Evolutionary conservation across 345 rosid genomes (phyloP).

Genomic region (Eucalyptus microcorys): DNA sequence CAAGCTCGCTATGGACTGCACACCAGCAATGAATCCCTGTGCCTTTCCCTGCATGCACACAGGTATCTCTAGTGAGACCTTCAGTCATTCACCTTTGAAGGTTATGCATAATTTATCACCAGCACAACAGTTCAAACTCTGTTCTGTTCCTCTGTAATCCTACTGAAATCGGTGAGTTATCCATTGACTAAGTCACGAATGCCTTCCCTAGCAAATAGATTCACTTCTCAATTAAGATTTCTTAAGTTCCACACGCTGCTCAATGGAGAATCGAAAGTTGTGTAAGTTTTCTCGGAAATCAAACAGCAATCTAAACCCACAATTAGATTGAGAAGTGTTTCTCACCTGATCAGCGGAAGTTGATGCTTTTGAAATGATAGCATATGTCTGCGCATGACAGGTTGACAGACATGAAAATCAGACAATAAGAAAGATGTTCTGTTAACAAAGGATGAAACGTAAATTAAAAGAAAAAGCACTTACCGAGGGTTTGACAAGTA

Average conservation of each 20-base stretch:
- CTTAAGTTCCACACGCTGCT: not conserved
- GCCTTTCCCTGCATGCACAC: conserved; percentile 28
- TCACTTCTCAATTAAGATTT: not conserved
- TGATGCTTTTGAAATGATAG: conserved; percentile 42
- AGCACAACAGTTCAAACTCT: not conserved
- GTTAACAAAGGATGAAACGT: not conserved
- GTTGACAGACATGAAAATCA: not conserved
- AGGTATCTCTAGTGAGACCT: not conserved
- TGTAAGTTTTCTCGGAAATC: not conserved
- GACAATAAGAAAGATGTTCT: not conserved
- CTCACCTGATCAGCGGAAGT: conserved; percentile 34
- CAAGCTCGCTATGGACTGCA: conserved; percentile 29
- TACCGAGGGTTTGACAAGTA: conserved; percentile 40
- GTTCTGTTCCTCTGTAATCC: not conserved
- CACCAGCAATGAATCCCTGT: conserved; percentile 49
- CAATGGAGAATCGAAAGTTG: not conserved
- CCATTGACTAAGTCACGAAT: not conserved
- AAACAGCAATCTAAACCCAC: not conserved
- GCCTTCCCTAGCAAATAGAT: not conserved
- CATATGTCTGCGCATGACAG: conserved; percentile 25
- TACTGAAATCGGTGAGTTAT: not conserved
- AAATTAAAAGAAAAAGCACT: not conserved
- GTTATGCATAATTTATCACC: not conserved
- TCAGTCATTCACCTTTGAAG: not conserved
- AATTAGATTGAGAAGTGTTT: not conserved